Conservation (phyloP, 1,139 yeast species). For the Pichia sp. region DNA sequence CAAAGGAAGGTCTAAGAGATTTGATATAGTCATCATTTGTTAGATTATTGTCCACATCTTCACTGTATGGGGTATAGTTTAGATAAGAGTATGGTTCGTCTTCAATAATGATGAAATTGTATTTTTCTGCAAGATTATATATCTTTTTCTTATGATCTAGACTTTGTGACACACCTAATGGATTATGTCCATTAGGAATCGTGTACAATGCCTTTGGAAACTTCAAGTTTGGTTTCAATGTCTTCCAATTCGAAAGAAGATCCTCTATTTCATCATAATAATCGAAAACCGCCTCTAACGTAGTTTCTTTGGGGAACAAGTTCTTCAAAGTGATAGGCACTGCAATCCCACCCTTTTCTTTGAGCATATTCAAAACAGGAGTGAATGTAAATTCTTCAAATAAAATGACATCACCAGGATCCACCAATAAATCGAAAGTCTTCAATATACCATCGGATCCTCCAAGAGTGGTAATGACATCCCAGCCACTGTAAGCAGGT, state of each 20-base stretch:
- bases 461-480: constrained; percentile 38
- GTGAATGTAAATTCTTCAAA: not conserved
- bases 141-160: constrained; percentile 57
- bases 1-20: constrained; percentile 56
- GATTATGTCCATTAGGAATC: constrained; percentile 87
- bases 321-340: not conserved
- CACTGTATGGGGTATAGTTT: constrained; percentile 23
- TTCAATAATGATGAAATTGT: constrained; percentile 71
- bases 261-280: constrained; percentile 24
- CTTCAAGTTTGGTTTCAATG: constrained; percentile 19
- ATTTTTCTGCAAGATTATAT: constrained; percentile 60
- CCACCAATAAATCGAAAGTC: not conserved
- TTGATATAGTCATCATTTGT: constrained; percentile 45
- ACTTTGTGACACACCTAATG: constrained; percentile 72
- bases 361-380: not conserved
- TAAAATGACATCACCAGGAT: not conserved
- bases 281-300: constrained; percentile 10
- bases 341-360: not conserved
- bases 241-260: constrained; percentile 57
- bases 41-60: constrained; percentile 25
- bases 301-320: not conserved
- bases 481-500: constrained; percentile 39
- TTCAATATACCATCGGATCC: constrained; percentile 48
- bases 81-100: constrained; percentile 88
- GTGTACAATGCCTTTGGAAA: constrained; percentile 60